Evolutionary conservation across 495 filamentous ascomycete genomes (phyloP).

Genomic region (Penicillium cinerascens): DNA sequence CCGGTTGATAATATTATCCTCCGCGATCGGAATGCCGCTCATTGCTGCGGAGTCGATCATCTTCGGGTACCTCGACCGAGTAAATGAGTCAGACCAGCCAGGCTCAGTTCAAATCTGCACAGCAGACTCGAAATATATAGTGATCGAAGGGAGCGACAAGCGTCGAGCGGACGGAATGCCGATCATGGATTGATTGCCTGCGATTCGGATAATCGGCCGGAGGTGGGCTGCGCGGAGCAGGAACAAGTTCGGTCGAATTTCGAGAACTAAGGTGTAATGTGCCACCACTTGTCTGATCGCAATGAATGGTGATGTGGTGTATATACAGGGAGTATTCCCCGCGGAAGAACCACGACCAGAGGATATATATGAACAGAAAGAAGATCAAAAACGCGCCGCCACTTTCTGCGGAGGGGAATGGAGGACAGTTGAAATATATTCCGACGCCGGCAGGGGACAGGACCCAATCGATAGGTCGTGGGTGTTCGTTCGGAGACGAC

Average conservation of each 20-base stretch:
- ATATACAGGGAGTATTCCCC: background rate
- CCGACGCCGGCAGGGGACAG: conserved; percentile 9
- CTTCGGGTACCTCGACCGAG: conserved; percentile 22
- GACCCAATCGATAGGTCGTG: conserved; percentile 42
- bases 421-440: background rate
- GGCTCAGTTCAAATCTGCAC: conserved; percentile 37
- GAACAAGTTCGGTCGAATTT: background rate
- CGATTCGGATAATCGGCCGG: conserved; percentile 44
- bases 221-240: conserved; percentile 81
- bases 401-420: conserved; percentile 4
- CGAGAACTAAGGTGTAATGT: background rate
- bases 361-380: conserved; percentile 12
- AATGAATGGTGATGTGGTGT: background rate
- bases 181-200: conserved; percentile 37
- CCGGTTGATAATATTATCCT: conserved; percentile 92
- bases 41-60: conserved; percentile 38
- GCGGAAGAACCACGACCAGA: background rate
- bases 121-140: conserved; percentile 30
- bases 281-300: background rate
- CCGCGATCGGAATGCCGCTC: conserved; percentile 61
- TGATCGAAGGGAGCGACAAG: conserved; percentile 22
- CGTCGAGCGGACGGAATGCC: conserved; percentile 26
- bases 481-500: conserved; percentile 58
- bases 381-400: conserved; percentile 17
- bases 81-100: conserved; percentile 29